Evolutionary conservation across 805 yeast species (phyloP).

Genomic region (Candida silvatica): DNA sequence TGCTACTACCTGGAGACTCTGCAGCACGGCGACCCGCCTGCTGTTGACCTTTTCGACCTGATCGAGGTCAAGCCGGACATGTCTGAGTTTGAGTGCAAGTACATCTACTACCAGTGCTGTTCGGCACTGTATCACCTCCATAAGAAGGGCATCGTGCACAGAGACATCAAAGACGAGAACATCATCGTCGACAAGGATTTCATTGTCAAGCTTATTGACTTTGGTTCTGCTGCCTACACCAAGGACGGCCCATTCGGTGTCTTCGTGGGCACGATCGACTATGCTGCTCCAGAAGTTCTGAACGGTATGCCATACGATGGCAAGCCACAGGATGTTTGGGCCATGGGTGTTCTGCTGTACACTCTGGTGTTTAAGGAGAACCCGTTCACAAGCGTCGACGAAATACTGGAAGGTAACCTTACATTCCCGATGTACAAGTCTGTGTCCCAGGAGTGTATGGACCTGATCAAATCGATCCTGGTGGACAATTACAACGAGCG

Average conservation of each 20-base stretch:
- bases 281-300: slow-evolving; percentile 95
- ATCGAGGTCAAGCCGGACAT: slow-evolving; percentile 80
- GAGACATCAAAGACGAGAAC: slow-evolving; percentile 94
- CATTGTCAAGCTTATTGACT: slow-evolving; percentile 79
- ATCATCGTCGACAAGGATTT: slow-evolving; percentile 81
- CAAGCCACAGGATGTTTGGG: slow-evolving; percentile 95
- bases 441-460: slow-evolving; percentile 53
- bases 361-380: slow-evolving; percentile 89
- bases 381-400: slow-evolving; percentile 93
- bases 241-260: slow-evolving; percentile 94
- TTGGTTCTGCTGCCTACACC: slow-evolving; percentile 90
- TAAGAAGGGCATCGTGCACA: slow-evolving; percentile 77
- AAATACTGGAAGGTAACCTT: slow-evolving; percentile 84
- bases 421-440: slow-evolving; percentile 48
- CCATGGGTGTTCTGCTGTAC: slow-evolving; percentile 83
- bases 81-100: slow-evolving; percentile 70
- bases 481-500: slow-evolving; percentile 58
- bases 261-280: slow-evolving; percentile 94
- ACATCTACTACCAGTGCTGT: slow-evolving; percentile 71
- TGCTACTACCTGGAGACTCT: slow-evolving; percentile 90
- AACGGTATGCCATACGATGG: slow-evolving; percentile 87
- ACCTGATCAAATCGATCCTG: slow-evolving; percentile 55
- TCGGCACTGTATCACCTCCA: slow-evolving; percentile 79
- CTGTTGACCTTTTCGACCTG: slow-evolving; percentile 85
- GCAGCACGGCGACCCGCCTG: slow-evolving; percentile 83